Evolutionary conservation across 2,329 filamentous ascomycete species (phyloP).

Genomic region (Aureobasidium uvarum): DNA sequence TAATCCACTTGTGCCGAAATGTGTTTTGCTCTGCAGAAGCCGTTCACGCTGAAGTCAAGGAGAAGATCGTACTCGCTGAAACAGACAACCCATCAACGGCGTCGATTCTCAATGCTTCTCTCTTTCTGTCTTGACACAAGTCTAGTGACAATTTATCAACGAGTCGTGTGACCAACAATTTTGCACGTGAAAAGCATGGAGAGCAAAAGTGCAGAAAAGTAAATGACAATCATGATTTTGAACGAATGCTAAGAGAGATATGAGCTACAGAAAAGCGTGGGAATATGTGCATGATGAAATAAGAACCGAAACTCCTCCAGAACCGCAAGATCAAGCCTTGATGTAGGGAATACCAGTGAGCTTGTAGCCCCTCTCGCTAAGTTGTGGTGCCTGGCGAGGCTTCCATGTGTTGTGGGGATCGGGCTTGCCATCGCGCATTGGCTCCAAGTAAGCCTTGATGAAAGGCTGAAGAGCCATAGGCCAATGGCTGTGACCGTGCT

Average conservation of each 20-base stretch:
- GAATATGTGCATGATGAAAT: slow-evolving; percentile 4
- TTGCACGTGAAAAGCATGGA: too few species aligned
- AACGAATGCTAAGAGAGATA: background rate
- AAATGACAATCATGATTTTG: background rate
- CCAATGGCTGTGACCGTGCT: slow-evolving; percentile 24
- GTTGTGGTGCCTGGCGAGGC: slow-evolving; percentile 41
- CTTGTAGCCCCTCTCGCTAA: slow-evolving; percentile 45
- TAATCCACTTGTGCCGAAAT: too few species aligned
- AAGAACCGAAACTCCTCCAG: too few species aligned
- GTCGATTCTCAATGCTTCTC: too few species aligned
- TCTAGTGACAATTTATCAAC: too few species aligned
- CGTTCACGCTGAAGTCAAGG: too few species aligned
- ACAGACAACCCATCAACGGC: too few species aligned
- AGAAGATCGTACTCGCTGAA: too few species aligned
- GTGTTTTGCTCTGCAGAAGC: too few species aligned
- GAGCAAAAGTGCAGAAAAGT: too few species aligned
- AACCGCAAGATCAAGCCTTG: background rate
- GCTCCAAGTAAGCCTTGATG: slow-evolving; percentile 17
- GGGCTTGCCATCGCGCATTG: slow-evolving; percentile 33
- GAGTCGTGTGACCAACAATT: too few species aligned
- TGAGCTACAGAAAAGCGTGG: background rate
- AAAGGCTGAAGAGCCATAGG: slow-evolving; percentile 27
- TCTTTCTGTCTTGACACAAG: too few species aligned
- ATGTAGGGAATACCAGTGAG: slow-evolving; percentile 46
- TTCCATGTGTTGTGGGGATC: slow-evolving; percentile 38